Base-by-base conservation (phyloP, 129 eudicot species). In the Gnaphalium uliginosum region DNA sequence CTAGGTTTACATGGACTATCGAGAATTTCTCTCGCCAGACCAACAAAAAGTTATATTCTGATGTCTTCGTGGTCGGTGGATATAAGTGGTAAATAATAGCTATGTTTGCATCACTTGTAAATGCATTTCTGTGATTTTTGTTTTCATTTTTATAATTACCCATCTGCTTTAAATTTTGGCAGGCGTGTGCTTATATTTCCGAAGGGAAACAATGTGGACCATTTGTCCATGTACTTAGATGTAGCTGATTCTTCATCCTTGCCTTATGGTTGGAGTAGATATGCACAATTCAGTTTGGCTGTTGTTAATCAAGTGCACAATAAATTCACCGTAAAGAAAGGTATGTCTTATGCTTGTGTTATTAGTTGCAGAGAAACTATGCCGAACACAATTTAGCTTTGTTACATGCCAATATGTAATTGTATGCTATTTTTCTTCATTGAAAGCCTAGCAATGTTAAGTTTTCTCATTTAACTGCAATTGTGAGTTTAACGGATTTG, bases 241-340 rank as follows among this genome's bases (percentile, higher is more conserved):
- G 98, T 90, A 71, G 98, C 97, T 21, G 97, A 93, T 81, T 85
- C 98, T 0, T 64, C 89, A 64, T 81, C 93, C 18, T 84, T 93
- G 82, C 98, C 96, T 15, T 93, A 90, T 87, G 98, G 98, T 37
- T 93, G 98, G 98, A 90, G 87, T 83, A 84, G 98, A 89, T 93
- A 85, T 82, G 97, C 98, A 27, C 97, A 91, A 70, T 93, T 93
- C 83, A 93, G 93, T 84, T 87, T 93, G 86, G 84, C 98, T 48
- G 90, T 93, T 72, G 89, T 88, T 69, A 93, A 93, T 88, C 98
- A 93, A 75, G 30, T 83, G 33, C 82, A 86, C 76, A 82, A 29
- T 84, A 93, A 89, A 81, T 85, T 76, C 48, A 86, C 97, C 6
- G 48, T 88, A 33, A 90, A 86, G 81, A 93, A 90, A 83, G 98